phyloP scores from a whole-genome alignment of 441 rosid species.

The Theobroma grandiflorum region DNA sequence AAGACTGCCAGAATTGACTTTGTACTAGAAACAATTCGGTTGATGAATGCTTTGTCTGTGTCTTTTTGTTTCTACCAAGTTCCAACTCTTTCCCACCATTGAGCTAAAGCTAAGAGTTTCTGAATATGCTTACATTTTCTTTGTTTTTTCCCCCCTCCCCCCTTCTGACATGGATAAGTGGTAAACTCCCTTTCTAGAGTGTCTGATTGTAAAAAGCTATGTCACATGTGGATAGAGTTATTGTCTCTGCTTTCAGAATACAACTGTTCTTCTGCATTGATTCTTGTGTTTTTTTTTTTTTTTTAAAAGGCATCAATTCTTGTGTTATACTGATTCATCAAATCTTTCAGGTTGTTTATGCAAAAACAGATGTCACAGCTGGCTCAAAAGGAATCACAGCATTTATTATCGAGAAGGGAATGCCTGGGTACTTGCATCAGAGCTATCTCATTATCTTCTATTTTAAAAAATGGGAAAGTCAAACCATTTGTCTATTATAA shows the following conservation, averaged over 20 bases:
- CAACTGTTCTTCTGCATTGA: background rate
- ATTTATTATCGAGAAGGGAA: conserved; percentile 92
- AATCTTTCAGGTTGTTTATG: conserved; percentile 77
- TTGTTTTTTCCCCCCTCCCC: too few relatives aligned
- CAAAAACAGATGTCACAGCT: conserved; percentile 77
- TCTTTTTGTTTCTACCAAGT: conserved; percentile 1
- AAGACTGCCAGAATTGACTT: background rate
- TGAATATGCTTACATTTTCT: background rate
- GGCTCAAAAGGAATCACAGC: conserved; percentile 97
- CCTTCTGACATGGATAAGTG: background rate
- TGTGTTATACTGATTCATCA: conserved; percentile 28
- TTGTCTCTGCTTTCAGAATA: background rate
- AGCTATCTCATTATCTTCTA: conserved; percentile 4
- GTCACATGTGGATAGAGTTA: background rate
- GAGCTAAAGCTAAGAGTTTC: background rate
- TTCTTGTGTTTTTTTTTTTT: background rate
- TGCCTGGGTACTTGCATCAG: conserved; percentile 74
- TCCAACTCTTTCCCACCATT: background rate
- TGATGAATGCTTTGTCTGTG: background rate
- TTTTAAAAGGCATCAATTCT: background rate
- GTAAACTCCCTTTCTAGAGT: background rate
- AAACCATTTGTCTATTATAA: background rate
- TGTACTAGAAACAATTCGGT: background rate
- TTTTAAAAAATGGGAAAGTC: background rate
- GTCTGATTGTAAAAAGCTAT: background rate